Evolutionary conservation across 768 basidiomycete species (phyloP).

Genomic region (Plicaturopsis crispa): DNA sequence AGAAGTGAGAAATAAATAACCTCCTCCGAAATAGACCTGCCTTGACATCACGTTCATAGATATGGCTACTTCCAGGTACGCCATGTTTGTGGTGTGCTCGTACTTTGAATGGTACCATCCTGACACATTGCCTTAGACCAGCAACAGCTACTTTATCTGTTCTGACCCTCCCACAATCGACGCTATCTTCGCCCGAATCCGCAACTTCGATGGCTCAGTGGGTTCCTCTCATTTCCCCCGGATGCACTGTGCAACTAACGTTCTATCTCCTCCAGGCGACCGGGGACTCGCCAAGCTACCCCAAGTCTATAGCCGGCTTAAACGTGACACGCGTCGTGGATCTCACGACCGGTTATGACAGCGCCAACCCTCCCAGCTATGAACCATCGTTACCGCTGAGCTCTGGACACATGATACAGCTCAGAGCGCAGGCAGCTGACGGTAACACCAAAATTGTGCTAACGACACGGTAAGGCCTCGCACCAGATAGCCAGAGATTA

Average conservation of each 20-base stretch:
- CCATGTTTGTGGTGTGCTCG: too few relatives aligned
- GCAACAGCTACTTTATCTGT: conserved; percentile 79
- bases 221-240: conserved; percentile 6
- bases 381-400: conserved; percentile 61
- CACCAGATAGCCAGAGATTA: not conserved
- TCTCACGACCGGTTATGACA: conserved; percentile 73
- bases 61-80: conserved; percentile 74
- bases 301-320: conserved; percentile 51
- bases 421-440: conserved; percentile 41
- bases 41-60: conserved; percentile 25
- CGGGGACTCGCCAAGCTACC: conserved; percentile 37
- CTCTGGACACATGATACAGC: conserved; percentile 82
- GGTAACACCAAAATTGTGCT: conserved; percentile 48
- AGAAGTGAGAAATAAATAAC: too few relatives aligned
- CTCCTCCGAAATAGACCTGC: too few relatives aligned
- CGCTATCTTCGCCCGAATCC: conserved; percentile 58
- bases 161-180: conserved; percentile 58
- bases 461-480: conserved; percentile 52
- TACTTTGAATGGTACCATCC: not conserved
- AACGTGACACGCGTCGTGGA: conserved; percentile 61
- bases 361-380: conserved; percentile 58
- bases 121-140: conserved; percentile 39
- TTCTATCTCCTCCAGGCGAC: conserved; percentile 8
- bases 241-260: not conserved
- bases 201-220: conserved; percentile 43